These are phyloP conservation scores for Akanthomyces dipterigenus DNA, from an alignment of 2,329 filamentous ascomycete species.

Conservation along the genomic window DNA sequence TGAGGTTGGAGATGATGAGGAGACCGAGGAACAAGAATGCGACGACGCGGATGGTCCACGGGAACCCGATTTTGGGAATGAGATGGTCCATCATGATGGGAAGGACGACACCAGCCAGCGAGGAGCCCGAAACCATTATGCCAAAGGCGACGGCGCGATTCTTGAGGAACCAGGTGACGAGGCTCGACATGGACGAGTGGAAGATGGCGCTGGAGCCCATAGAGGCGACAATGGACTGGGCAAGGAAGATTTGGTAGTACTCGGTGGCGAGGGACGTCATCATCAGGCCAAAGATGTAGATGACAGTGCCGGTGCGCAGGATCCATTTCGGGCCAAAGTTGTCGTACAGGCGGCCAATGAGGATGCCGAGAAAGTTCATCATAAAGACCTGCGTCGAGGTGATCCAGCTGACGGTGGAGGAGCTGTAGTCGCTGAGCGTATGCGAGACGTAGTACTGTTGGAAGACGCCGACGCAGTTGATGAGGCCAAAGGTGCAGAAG, in stretches of 20 bases:
- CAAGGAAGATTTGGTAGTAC: slow-evolving; percentile 40
- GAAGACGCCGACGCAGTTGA: slow-evolving; percentile 47
- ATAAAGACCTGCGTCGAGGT: slow-evolving; percentile 45
- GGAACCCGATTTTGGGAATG: slow-evolving; percentile 37
- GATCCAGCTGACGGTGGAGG: slow-evolving; percentile 54
- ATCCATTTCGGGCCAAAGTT: slow-evolving; percentile 55
- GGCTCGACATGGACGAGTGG: slow-evolving; percentile 33
- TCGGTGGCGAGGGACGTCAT: slow-evolving; percentile 48
- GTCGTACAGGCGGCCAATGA: slow-evolving; percentile 57
- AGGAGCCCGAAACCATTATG: slow-evolving; percentile 46
- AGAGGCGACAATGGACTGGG: slow-evolving; percentile 34
- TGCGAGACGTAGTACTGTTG: slow-evolving; percentile 50
- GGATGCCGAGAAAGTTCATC: slow-evolving; percentile 42
- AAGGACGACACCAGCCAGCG: slow-evolving; percentile 50
- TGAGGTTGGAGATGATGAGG: slow-evolving; percentile 28
- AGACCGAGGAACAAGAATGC: slow-evolving; percentile 39
- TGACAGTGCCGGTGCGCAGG: slow-evolving; percentile 44
- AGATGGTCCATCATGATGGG: slow-evolving; percentile 54
- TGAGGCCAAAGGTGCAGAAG: slow-evolving; percentile 38
- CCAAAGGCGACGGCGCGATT: slow-evolving; percentile 47
- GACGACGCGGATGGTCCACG: slow-evolving; percentile 42
- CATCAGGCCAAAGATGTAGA: slow-evolving; percentile 59
- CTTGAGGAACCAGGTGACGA: slow-evolving; percentile 46
- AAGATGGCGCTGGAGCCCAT: slow-evolving; percentile 39
- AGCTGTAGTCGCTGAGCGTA: slow-evolving; percentile 39